These are phyloP conservation scores for Botrytis deweyae DNA, from an alignment of 2,329 filamentous ascomycete genomes.

Conservation along the genomic window DNA sequence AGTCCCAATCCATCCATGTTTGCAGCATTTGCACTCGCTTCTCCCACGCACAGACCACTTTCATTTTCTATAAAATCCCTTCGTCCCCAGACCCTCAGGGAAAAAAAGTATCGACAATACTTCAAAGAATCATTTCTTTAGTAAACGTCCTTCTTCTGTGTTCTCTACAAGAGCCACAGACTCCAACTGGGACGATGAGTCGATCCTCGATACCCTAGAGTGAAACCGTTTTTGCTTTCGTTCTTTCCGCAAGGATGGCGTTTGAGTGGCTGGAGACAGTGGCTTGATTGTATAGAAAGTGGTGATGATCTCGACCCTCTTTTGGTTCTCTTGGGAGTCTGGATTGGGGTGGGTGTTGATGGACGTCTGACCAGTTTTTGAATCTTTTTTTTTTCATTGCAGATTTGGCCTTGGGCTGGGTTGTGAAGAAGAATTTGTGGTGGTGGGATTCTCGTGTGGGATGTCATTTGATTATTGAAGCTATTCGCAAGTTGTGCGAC, in stretches of 20 bases:
- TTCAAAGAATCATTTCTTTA: conserved; percentile 69
- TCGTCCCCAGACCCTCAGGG: conserved; percentile 4
- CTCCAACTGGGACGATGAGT: conserved; percentile 92
- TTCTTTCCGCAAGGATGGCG: conserved; percentile 36
- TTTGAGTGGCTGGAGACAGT: conserved; percentile 8
- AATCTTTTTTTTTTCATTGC: conserved; percentile 54
- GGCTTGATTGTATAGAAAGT: conserved; percentile 71
- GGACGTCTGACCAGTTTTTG: conserved; percentile 80
- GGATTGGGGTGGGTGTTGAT: conserved; percentile 76
- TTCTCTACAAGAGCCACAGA: conserved; percentile 91
- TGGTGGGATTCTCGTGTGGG: not conserved
- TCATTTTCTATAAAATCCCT: not conserved
- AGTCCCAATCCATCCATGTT: not conserved
- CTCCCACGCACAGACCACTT: not conserved
- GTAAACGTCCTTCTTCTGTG: conserved; percentile 87
- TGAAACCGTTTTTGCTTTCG: conserved; percentile 67
- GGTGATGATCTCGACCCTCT: conserved; percentile 93
- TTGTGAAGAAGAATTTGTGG: not conserved
- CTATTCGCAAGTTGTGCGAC: not conserved
- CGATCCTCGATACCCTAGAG: conserved; percentile 86
- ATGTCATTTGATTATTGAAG: not conserved
- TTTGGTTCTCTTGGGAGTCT: conserved; percentile 72
- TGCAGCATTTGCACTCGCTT: not conserved
- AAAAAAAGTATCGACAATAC: conserved; percentile 6
- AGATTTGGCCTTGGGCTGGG: not conserved